Evolutionary conservation across 805 yeast genomes (phyloP).

Genomic region (Ogataea wickerhamii): DNA sequence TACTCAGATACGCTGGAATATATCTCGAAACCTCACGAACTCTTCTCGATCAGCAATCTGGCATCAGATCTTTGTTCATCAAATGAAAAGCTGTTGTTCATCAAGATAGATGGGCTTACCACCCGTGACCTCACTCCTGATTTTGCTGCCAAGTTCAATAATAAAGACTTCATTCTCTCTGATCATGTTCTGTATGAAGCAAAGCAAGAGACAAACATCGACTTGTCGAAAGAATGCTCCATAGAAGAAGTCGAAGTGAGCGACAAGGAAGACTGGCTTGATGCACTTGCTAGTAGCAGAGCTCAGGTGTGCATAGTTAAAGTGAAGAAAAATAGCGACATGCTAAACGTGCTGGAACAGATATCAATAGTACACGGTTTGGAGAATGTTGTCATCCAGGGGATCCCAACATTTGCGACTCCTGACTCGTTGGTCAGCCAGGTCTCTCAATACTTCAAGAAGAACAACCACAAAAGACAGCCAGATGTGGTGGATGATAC

Average conservation of each 20-base stretch:
- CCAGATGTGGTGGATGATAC: slow-evolving; percentile 21
- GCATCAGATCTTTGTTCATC: slow-evolving; percentile 18
- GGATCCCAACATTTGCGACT: slow-evolving; percentile 26
- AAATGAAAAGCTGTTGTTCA: slow-evolving; percentile 10
- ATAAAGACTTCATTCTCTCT: slow-evolving; percentile 8
- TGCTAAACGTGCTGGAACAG: slow-evolving; percentile 14
- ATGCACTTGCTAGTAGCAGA: slow-evolving; percentile 1
- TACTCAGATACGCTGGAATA: slow-evolving; percentile 13
- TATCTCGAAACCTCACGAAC: slow-evolving; percentile 13
- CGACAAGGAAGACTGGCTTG: slow-evolving; percentile 10
- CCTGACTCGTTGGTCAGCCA: slow-evolving; percentile 16
- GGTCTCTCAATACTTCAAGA: slow-evolving; percentile 16
- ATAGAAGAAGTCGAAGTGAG: slow-evolving; percentile 4
- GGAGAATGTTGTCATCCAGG: slow-evolving; percentile 30
- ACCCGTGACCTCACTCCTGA: slow-evolving; percentile 13
- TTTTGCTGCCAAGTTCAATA: slow-evolving; percentile 7
- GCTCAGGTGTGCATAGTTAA: slow-evolving; percentile 7
- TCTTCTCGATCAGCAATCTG: slow-evolving; percentile 8
- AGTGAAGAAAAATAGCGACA: slow-evolving; percentile 7
- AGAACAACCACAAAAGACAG: slow-evolving; percentile 14
- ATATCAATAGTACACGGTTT: slow-evolving; percentile 10
- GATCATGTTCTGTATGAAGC: slow-evolving; percentile 26
- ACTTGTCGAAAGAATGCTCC: slow-evolving; percentile 11
- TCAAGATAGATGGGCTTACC: slow-evolving; percentile 22
- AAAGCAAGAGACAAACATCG: slow-evolving; percentile 1